These are phyloP conservation scores for Rosellinia necatrix DNA, from an alignment of 2,329 filamentous ascomycete genomes.

Conservation along the genomic window DNA sequence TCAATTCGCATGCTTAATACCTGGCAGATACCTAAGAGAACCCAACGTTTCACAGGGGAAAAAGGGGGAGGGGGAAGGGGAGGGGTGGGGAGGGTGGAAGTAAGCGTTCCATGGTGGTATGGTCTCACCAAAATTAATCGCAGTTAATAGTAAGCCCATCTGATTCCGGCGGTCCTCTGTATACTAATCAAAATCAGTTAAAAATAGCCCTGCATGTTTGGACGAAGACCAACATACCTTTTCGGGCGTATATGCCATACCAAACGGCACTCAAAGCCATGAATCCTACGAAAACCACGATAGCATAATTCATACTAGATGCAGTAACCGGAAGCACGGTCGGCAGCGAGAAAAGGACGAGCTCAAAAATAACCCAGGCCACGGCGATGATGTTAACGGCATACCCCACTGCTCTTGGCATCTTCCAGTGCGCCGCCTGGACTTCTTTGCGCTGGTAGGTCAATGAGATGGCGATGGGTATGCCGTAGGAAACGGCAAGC, in stretches of 20 bases:
- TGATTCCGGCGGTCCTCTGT: constrained; percentile 39
- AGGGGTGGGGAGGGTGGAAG: too few species aligned
- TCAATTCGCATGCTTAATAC: neutral
- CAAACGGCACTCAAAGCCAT: constrained; percentile 46
- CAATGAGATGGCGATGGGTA: constrained; percentile 59
- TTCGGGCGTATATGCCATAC: constrained; percentile 56
- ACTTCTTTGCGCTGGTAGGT: constrained; percentile 52
- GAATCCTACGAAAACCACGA: constrained; percentile 56
- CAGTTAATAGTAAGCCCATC: constrained; percentile 35
- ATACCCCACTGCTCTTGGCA: constrained; percentile 48
- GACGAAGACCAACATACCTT: constrained; percentile 45
- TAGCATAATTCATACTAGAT: constrained; percentile 54
- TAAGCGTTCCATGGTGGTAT: neutral
- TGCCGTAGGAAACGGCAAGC: constrained; percentile 59
- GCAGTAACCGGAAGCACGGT: constrained; percentile 39
- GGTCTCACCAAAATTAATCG: constrained; percentile 7
- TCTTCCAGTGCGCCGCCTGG: constrained; percentile 52
- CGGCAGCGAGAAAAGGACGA: constrained; percentile 55
- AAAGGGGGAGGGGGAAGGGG: too few species aligned
- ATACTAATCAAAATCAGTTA: constrained; percentile 30
- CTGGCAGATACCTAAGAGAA: too few species aligned
- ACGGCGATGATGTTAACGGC: constrained; percentile 52
- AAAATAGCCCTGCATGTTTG: neutral
- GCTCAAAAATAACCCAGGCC: constrained; percentile 56
- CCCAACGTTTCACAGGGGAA: too few species aligned